Percentiles rank a stretch among this genome's conserved stretches.
These are phyloP conservation scores for Ustilago trichophora DNA, from an alignment of 1,284 basidiomycete genomes.

Conservation along the genomic window DNA sequence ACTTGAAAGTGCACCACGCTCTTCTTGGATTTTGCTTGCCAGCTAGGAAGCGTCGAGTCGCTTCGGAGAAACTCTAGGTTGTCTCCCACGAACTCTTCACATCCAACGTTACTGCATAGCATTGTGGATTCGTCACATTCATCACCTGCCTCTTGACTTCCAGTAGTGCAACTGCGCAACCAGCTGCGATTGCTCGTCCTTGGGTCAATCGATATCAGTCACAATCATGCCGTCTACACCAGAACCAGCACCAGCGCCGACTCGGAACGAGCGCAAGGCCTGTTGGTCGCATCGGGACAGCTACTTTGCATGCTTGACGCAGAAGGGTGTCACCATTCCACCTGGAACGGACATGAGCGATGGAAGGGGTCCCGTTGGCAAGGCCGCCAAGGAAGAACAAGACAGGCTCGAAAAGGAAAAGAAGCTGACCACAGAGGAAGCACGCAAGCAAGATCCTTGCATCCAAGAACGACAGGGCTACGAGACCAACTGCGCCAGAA, in stretches of 20 bases:
- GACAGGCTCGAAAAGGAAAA: slow-evolving; percentile 37
- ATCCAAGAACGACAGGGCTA: slow-evolving; percentile 45
- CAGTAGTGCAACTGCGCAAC: too few relatives aligned
- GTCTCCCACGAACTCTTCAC: too few relatives aligned
- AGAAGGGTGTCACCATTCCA: slow-evolving; percentile 51
- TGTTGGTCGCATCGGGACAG: slow-evolving; percentile 63
- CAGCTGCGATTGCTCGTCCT: too few relatives aligned
- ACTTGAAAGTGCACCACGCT: background rate
- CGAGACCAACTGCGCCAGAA: slow-evolving; percentile 60
- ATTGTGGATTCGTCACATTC: slow-evolving; percentile 10
- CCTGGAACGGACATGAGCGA: slow-evolving; percentile 64
- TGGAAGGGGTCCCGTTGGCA: slow-evolving; percentile 51
- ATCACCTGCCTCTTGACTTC: too few relatives aligned
- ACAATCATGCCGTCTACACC: slow-evolving; percentile 21
- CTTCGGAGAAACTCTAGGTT: background rate
- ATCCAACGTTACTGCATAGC: background rate
- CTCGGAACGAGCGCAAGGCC: slow-evolving; percentile 54
- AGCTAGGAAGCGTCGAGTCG: background rate
- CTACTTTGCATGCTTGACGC: slow-evolving; percentile 61
- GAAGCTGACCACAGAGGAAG: slow-evolving; percentile 26
- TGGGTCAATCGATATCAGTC: background rate
- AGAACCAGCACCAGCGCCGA: slow-evolving; percentile 48
- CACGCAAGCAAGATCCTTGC: slow-evolving; percentile 58
- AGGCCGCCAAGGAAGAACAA: slow-evolving; percentile 47
- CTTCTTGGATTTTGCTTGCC: too few relatives aligned